A percentile compares a stretch with the other conserved stretches of the same genome.
These are phyloP conservation scores for Blastocladiella britannica DNA, from an alignment of 192 early-diverging fungal genomes.

Conservation along the genomic window DNA sequence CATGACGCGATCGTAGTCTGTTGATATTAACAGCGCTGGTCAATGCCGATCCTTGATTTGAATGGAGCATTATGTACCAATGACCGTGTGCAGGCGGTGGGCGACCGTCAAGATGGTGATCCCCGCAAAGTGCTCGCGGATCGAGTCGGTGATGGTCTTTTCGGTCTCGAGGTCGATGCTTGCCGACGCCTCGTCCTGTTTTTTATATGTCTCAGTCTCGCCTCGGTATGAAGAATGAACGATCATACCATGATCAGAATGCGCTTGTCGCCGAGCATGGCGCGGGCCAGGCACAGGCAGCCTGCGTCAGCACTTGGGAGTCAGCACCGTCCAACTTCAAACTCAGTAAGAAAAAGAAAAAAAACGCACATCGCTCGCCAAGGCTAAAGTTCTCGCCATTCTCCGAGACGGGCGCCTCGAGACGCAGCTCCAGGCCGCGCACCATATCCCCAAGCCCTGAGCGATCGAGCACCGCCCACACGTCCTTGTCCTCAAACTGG, in stretches of 20 bases:
- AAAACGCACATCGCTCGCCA: conserved; percentile 1
- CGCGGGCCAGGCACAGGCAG: conserved; percentile 3
- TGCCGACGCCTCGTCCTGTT: conserved; percentile 1
- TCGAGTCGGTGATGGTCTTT: conserved; percentile 39
- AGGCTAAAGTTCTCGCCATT: conserved; percentile 4
- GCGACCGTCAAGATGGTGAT: conserved; percentile 48
- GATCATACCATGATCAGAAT: conserved; percentile 3
- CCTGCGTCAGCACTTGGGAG: too few relatives aligned
- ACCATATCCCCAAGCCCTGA: conserved; percentile 11
- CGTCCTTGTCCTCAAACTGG: conserved; percentile 33
- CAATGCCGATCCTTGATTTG: too few relatives aligned
- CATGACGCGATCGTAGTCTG: conserved; percentile 3
- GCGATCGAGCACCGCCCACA: conserved; percentile 43
- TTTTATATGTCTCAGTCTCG: too few relatives aligned
- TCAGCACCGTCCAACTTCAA: too few relatives aligned
- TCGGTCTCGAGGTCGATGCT: conserved; percentile 38
- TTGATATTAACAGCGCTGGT: too few relatives aligned
- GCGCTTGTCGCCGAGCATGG: conserved; percentile 2
- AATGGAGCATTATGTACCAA: conserved; percentile 6
- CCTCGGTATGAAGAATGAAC: too few relatives aligned
- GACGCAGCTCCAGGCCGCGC: neutral
- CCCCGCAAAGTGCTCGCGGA: conserved; percentile 29
- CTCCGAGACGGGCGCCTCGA: neutral
- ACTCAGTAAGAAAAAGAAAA: too few relatives aligned
- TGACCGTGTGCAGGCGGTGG: conserved; percentile 51